phyloP scores from a whole-genome alignment of 202 grass and related monocot species.

The Bolboschoenoplectus hybrid region DNA sequence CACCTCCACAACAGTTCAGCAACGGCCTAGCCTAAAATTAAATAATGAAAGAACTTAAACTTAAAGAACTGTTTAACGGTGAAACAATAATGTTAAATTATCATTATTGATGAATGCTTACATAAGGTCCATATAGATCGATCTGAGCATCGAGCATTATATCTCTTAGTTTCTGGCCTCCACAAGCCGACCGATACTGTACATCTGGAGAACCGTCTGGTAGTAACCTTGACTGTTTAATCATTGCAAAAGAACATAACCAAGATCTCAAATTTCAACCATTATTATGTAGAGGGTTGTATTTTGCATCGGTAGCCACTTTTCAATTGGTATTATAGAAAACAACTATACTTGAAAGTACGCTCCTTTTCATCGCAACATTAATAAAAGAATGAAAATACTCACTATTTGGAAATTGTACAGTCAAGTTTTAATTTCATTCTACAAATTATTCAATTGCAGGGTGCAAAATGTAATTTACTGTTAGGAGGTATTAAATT shows the following conservation, averaged over 20 bases:
- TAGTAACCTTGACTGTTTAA: constrained; percentile 63
- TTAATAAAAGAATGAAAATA: not conserved
- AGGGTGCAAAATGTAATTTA: not conserved
- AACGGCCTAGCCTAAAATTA: constrained; percentile 60
- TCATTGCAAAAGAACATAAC: constrained; percentile 2
- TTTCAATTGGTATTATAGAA: not conserved
- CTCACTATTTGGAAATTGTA: not conserved
- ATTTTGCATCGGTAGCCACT: not conserved
- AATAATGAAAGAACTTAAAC: not conserved
- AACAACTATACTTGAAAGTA: not conserved
- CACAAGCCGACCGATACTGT: constrained; percentile 71
- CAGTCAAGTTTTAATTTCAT: not conserved
- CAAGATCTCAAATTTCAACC: not conserved
- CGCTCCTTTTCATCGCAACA: not conserved
- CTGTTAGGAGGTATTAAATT: not conserved
- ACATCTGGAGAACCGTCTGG: constrained; percentile 90
- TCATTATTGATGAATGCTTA: constrained; percentile 35
- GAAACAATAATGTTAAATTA: not conserved
- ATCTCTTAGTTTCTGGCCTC: constrained; percentile 87
- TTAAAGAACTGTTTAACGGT: not conserved
- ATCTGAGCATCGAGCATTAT: constrained; percentile 78
- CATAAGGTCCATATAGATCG: constrained; percentile 93
- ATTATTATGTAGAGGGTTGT: not conserved
- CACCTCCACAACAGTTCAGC: constrained; percentile 67
- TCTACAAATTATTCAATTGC: not conserved